Evolutionary conservation across 23 red algal species (phyloP).

Genomic region (Gracilaria caudata): DNA sequence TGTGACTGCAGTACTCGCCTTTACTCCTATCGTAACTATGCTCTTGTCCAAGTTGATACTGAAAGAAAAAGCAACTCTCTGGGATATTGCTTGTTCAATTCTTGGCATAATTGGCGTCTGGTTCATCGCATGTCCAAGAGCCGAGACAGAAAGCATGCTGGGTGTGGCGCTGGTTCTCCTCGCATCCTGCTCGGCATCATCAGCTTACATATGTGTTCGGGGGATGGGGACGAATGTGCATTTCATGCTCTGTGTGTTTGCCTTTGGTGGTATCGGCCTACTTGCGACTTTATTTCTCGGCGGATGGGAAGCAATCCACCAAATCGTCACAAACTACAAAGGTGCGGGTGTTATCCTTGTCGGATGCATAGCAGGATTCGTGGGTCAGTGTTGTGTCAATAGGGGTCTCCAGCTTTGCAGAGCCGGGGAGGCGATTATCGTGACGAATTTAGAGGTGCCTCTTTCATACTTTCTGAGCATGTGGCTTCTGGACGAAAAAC

Average conservation of each 20-base stretch:
- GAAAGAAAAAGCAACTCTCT: not conserved
- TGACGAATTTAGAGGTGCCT: slow-evolving; percentile 24
- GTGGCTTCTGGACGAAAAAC: slow-evolving; percentile 18
- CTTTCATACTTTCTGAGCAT: not conserved
- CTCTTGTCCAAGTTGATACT: slow-evolving; percentile 30
- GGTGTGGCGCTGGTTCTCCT: not conserved
- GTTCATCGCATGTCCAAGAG: not conserved
- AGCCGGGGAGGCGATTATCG: slow-evolving; percentile 6
- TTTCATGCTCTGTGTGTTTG: slow-evolving; percentile 26
- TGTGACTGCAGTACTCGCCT: slow-evolving; percentile 25
- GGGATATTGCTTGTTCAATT: not conserved
- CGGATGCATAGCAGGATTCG: not conserved
- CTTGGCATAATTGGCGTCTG: not conserved
- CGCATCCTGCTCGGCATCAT: not conserved
- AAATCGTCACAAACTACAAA: slow-evolving; percentile 1
- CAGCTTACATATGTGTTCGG: slow-evolving; percentile 11
- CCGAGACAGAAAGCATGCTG: not conserved
- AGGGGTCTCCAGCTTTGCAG: slow-evolving; percentile 13
- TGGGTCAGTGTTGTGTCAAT: slow-evolving; percentile 7
- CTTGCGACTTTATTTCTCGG: not conserved
- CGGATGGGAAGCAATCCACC: not conserved
- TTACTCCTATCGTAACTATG: slow-evolving; percentile 41
- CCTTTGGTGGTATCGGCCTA: not conserved
- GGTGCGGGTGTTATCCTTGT: not conserved
- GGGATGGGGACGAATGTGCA: slow-evolving; percentile 8